A percentile compares a stretch with the other conserved stretches of the same genome.
phyloP scores from a whole-genome alignment of 176 grass and related monocot genomes.

The Poa pratensis region DNA sequence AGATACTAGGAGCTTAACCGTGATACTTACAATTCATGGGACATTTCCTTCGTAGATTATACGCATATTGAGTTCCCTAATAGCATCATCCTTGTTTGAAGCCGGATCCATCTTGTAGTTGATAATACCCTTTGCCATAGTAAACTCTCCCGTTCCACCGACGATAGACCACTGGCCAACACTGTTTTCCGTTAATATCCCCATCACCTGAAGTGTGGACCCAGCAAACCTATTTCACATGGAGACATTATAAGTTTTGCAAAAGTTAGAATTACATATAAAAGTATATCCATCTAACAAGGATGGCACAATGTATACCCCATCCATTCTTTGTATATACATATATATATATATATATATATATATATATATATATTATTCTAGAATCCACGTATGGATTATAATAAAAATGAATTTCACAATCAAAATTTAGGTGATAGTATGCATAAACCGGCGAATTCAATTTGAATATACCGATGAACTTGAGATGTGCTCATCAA shows the following conservation, averaged over 20 bases:
- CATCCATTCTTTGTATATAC: background rate
- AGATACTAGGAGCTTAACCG: background rate
- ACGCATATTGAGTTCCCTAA: conserved; percentile 14
- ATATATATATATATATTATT: too few species aligned
- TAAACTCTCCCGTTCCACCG: conserved; percentile 1
- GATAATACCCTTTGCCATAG: background rate
- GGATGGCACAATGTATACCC: background rate
- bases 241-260: background rate
- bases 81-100: background rate
- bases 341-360: too few species aligned
- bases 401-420: too few species aligned
- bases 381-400: too few species aligned
- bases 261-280: background rate
- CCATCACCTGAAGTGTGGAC: background rate
- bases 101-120: background rate
- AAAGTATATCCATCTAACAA: background rate
- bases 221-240: background rate
- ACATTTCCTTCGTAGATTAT: background rate
- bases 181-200: background rate
- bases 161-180: background rate
- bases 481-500: too few species aligned
- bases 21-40: background rate
- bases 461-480: too few species aligned
- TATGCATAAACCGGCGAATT: too few species aligned
- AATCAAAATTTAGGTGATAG: too few species aligned